phyloP scores from a whole-genome alignment of 2,329 filamentous ascomycete genomes.

The Diaporthe aspalathi region DNA sequence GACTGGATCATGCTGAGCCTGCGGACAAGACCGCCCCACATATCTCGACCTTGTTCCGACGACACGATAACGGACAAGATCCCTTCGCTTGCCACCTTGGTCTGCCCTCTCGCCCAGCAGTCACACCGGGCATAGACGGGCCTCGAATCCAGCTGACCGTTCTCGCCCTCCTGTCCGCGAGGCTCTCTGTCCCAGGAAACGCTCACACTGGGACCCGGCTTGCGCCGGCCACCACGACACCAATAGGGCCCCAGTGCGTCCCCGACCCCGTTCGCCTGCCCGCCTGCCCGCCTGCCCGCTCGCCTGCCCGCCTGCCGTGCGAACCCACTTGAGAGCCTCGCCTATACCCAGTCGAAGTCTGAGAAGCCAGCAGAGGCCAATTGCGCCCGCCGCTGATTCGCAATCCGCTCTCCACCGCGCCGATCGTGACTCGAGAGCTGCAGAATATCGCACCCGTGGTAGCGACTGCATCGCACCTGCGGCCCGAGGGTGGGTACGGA shows the following conservation, averaged over 20 bases:
- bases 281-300: slow-evolving; percentile 3
- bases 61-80: neutral
- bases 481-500: slow-evolving; percentile 35
- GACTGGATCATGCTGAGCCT: slow-evolving; percentile 22
- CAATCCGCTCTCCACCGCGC: slow-evolving; percentile 24
- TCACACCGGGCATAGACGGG: neutral
- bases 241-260: slow-evolving; percentile 8
- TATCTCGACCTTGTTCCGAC: slow-evolving; percentile 1
- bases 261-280: slow-evolving; percentile 10
- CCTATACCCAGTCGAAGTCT: slow-evolving; percentile 6
- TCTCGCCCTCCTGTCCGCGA: neutral
- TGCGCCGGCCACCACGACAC: neutral
- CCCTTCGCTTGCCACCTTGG: neutral
- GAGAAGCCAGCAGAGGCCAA: slow-evolving; percentile 25
- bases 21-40: slow-evolving; percentile 10
- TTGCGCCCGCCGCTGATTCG: slow-evolving; percentile 32
- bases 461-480: slow-evolving; percentile 28
- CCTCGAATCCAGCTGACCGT: neutral
- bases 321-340: slow-evolving; percentile 26
- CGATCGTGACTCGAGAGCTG: slow-evolving; percentile 32
- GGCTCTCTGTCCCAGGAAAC: slow-evolving; percentile 2
- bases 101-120: neutral
- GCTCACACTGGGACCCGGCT: neutral
- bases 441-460: slow-evolving; percentile 28
- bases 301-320: slow-evolving; percentile 2